Conservation (phyloP, 2,329 filamentous ascomycete genomes). For the Exophiala dermatitidis region DNA sequence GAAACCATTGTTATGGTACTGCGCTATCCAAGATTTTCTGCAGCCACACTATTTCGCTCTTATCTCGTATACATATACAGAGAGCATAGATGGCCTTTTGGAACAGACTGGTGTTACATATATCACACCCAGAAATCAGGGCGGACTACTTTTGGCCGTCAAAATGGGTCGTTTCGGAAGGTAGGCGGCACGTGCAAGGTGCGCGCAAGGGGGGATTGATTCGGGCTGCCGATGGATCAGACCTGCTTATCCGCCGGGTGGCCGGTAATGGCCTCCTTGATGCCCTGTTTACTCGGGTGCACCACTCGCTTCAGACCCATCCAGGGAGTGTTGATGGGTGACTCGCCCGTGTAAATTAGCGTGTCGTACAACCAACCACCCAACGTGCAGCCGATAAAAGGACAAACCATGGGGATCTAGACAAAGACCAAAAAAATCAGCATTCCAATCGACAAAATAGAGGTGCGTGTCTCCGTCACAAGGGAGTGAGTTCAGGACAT, state of each 20-base stretch:
- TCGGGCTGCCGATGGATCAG: neutral
- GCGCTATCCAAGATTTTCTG: too few relatives aligned
- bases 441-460: neutral
- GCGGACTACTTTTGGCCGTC: neutral
- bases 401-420: constrained; percentile 59
- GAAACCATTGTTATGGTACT: neutral
- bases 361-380: constrained; percentile 57
- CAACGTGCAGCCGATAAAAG: constrained; percentile 52
- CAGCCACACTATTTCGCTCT: too few relatives aligned
- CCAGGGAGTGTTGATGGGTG: constrained; percentile 57
- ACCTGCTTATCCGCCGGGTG: constrained; percentile 9
- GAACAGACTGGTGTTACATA: too few relatives aligned
- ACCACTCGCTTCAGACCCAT: constrained; percentile 49
- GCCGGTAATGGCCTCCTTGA: constrained; percentile 22
- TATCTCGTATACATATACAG: too few relatives aligned
- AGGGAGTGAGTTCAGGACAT: constrained; percentile 6
- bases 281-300: constrained; percentile 20
- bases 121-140: too few relatives aligned
- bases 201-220: too few relatives aligned
- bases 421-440: neutral
- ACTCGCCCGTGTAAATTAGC: constrained; percentile 57
- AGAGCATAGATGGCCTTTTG: too few relatives aligned
- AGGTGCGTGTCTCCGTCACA: too few relatives aligned
- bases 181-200: too few relatives aligned
- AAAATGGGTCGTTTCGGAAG: neutral